These are phyloP conservation scores for Tolypocladium tropicale DNA, from an alignment of 2,329 filamentous ascomycete species.

Conservation along the genomic window DNA sequence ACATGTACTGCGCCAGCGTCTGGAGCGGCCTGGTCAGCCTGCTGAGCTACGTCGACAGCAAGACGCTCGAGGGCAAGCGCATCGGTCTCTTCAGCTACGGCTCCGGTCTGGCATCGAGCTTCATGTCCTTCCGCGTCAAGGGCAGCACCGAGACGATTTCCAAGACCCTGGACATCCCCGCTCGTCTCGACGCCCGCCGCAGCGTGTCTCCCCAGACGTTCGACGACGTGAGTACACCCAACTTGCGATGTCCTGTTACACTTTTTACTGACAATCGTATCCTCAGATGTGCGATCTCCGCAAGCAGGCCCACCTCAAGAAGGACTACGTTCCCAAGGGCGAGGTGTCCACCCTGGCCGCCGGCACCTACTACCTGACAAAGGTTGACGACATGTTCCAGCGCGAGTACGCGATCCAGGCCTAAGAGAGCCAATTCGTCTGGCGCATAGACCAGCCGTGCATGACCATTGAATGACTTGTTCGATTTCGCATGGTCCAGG, in stretches of 20 bases:
- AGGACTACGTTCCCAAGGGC: conserved; percentile 63
- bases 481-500: neutral
- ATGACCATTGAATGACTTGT: neutral
- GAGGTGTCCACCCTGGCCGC: conserved; percentile 53
- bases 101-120: conserved; percentile 62
- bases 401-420: conserved; percentile 68
- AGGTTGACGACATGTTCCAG: conserved; percentile 80
- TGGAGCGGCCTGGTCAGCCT: conserved; percentile 68
- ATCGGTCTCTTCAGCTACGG: conserved; percentile 72
- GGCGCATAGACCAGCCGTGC: neutral
- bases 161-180: conserved; percentile 59
- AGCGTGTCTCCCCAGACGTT: conserved; percentile 62
- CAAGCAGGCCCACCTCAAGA: conserved; percentile 75
- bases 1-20: conserved; percentile 62
- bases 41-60: conserved; percentile 52
- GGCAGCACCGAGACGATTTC: conserved; percentile 59
- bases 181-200: conserved; percentile 54
- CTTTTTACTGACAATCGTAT: conserved; percentile 11
- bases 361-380: conserved; percentile 69
- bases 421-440: conserved; percentile 26
- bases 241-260: neutral
- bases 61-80: conserved; percentile 59
- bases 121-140: conserved; percentile 62
- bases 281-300: conserved; percentile 65
- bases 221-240: conserved; percentile 43